Evolutionary conservation across 108 stramenopile genomes (phyloP), one percentile per base, ranked within the genome.

Genomic region (Thalassiosira profunda): DNA sequence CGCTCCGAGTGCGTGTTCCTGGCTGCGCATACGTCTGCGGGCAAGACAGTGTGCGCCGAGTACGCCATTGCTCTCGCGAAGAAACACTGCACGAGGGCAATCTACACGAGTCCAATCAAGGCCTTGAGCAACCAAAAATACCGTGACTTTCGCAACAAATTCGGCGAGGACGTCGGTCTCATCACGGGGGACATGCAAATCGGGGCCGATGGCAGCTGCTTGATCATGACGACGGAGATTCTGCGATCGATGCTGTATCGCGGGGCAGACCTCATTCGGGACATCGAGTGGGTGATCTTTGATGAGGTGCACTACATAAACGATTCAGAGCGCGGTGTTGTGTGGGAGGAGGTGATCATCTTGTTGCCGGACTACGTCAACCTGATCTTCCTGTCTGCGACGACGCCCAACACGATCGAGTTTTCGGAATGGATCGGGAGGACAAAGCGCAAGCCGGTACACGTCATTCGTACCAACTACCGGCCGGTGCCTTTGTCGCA

Each of bases 281-380:
- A 99, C 60, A 97, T 99, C 10, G 98, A 93, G 2, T 99, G 97
- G 96, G 97, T 98, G 2, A 90, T 99, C 26, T 96, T 88, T 66
- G 98, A 98, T 71, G 98, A 98, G 72, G 95, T 98, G 3, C 99
- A 99, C 83, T 99, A 99, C 83, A 99, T 99, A 97, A 73, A 96
- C 20, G 98, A 99, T 86, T 91, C 89, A 34, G 98, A 98, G 74
- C 70, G 76, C 11, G 87, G 79, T 31, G 91, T 92, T 36, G 89
- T 90, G 1, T 90, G 89, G 89, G 97, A 99, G 68, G 99, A 99
- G 64, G 81, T 80, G 37, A 99, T 99, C 71, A 97, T 99, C 44
- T 71, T 99, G 40, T 67, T 99, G 21, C 96, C 96, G 0, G 92
- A 95, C 59, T 69, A 82, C 35, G 96, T 98, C 7, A 87, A 97